Percentiles rank a stretch among this genome's conserved stretches.
Evolutionary conservation across 441 rosid genomes (phyloP).

Genomic region (Raphanus hybrid): DNA sequence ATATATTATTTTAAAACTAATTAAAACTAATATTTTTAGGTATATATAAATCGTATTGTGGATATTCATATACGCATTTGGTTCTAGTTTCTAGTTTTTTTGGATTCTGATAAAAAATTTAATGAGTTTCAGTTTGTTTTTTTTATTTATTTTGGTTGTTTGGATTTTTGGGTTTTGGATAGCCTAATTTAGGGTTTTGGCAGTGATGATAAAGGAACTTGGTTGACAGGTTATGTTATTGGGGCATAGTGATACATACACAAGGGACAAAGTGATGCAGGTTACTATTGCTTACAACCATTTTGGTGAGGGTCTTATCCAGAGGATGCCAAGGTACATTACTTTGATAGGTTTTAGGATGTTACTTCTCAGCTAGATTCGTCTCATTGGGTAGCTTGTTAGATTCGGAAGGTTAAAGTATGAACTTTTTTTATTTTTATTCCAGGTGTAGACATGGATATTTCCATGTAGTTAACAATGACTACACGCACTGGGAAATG

Average conservation of each 20-base stretch:
- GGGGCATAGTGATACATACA: conserved; percentile 60
- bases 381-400: neutral
- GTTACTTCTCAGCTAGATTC: neutral
- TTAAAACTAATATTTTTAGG: neutral
- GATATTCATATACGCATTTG: neutral
- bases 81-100: neutral
- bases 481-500: conserved; percentile 65
- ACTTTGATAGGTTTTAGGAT: neutral
- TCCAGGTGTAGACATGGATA: conserved; percentile 60
- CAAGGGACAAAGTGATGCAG: conserved; percentile 56
- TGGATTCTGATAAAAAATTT: neutral
- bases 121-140: neutral
- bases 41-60: no score
- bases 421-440: neutral
- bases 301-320: conserved; percentile 62
- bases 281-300: conserved; percentile 65
- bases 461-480: conserved; percentile 62
- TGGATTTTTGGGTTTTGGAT: neutral
- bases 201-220: neutral
- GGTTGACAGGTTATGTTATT: conserved; percentile 52
- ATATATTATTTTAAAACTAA: no score
- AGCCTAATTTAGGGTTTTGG: neutral
- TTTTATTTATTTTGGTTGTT: neutral
- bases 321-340: conserved; percentile 60
- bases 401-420: neutral